phyloP scores from a whole-genome alignment of 805 yeast genomes.

The Jamesozyma hellenica region DNA sequence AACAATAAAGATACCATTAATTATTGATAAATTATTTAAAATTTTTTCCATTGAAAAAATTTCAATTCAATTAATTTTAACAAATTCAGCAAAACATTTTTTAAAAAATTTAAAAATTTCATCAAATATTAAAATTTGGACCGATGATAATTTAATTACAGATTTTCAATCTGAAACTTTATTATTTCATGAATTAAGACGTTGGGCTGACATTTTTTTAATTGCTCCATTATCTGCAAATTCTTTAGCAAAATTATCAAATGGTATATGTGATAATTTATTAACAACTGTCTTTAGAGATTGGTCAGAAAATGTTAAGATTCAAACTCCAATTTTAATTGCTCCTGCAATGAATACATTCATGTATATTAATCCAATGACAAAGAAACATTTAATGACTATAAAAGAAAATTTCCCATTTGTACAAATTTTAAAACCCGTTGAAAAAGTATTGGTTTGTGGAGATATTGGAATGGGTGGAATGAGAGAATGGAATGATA shows the following conservation, averaged over 20 bases:
- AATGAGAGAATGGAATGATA: slow-evolving; percentile 80
- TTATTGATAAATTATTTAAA: slow-evolving; percentile 77
- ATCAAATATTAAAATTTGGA: slow-evolving; percentile 71
- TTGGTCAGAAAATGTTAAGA: slow-evolving; percentile 49
- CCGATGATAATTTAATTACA: slow-evolving; percentile 58
- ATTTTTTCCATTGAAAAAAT: slow-evolving; percentile 64
- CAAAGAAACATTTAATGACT: slow-evolving; percentile 57
- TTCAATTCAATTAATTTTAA: slow-evolving; percentile 75
- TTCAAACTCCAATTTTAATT: slow-evolving; percentile 51
- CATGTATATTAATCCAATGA: slow-evolving; percentile 70
- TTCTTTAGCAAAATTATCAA: slow-evolving; percentile 61
- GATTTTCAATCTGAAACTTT: slow-evolving; percentile 48
- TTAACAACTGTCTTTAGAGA: slow-evolving; percentile 65
- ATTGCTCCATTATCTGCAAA: slow-evolving; percentile 76
- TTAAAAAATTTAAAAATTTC: slow-evolving; percentile 52
- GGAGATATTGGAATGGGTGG: slow-evolving; percentile 92
- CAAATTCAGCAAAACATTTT: slow-evolving; percentile 67
- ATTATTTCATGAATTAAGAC: slow-evolving; percentile 64
- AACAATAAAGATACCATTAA: slow-evolving; percentile 82
- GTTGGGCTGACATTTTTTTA: slow-evolving; percentile 76
- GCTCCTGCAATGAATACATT: slow-evolving; percentile 88
- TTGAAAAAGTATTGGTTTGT: slow-evolving; percentile 67
- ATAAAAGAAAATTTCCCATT: slow-evolving; percentile 64
- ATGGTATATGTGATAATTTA: slow-evolving; percentile 70
- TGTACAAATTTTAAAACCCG: slow-evolving; percentile 66